phyloP scores from a whole-genome alignment of 345 rosid species.

The Boechera stricta region DNA sequence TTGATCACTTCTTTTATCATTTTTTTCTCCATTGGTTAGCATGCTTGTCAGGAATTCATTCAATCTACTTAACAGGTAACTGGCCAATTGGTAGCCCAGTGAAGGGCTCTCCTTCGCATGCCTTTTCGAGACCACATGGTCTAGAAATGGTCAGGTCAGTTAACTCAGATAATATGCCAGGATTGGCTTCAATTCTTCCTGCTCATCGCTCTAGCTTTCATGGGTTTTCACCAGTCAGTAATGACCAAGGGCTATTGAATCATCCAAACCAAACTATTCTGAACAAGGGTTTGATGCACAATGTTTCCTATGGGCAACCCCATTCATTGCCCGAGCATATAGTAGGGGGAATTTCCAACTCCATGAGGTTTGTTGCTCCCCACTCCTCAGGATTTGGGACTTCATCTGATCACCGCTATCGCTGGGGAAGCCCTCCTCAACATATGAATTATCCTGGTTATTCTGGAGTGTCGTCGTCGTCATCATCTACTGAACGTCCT shows the following conservation, averaged over 20 bases:
- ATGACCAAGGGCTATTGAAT: conserved; percentile 67
- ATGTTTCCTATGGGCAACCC: conserved; percentile 57
- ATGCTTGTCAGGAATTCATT: conserved; percentile 6
- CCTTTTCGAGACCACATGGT: conserved; percentile 68
- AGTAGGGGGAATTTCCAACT: conserved; percentile 51
- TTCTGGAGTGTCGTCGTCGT: conserved; percentile 61
- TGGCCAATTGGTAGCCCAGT: conserved; percentile 81
- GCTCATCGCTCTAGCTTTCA: conserved; percentile 60
- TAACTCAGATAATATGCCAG: conserved; percentile 63
- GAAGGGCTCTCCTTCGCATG: conserved; percentile 65
- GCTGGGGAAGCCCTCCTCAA: conserved; percentile 85
- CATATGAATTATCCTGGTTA: conserved; percentile 60
- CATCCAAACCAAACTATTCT: conserved; percentile 56
- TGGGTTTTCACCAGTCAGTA: conserved; percentile 74
- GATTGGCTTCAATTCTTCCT: conserved; percentile 88
- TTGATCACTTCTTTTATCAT: conserved; percentile 9
- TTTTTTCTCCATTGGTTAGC: conserved; percentile 4
- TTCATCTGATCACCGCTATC: conserved; percentile 84
- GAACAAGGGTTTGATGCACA: conserved; percentile 54
- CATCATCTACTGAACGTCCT: conserved; percentile 58
- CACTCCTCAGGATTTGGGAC: conserved; percentile 64
- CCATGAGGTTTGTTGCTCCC: conserved; percentile 59
- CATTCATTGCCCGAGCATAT: conserved; percentile 62
- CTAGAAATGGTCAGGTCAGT: conserved; percentile 59
- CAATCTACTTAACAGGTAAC: conserved; percentile 57